Percentiles rank a stretch among this genome's conserved stretches.
Evolutionary conservation across 768 basidiomycete species (phyloP).

Genomic region (Russula vinacea): DNA sequence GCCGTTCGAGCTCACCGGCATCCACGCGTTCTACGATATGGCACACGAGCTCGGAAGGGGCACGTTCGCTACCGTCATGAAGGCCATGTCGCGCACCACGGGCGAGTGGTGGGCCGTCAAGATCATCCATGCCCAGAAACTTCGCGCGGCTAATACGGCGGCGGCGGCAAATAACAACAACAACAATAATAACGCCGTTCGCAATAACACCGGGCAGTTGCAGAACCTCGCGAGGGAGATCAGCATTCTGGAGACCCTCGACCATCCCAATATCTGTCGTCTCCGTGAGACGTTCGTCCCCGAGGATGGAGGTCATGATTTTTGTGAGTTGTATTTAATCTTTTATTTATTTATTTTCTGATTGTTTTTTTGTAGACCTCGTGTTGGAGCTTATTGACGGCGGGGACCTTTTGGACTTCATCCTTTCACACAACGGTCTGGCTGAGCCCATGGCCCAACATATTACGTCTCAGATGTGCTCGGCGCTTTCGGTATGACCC

Average conservation of each 20-base stretch:
- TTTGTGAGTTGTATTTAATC: slow-evolving; percentile 41
- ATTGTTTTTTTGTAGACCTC: slow-evolving; percentile 48
- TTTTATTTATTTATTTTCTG: neutral
- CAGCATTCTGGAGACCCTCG: slow-evolving; percentile 67
- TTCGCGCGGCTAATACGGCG: slow-evolving; percentile 32
- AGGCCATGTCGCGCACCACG: slow-evolving; percentile 67
- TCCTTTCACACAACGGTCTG: slow-evolving; percentile 55
- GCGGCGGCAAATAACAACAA: slow-evolving; percentile 21
- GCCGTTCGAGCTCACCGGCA: slow-evolving; percentile 47
- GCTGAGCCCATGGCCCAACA: slow-evolving; percentile 58
- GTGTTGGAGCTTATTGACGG: slow-evolving; percentile 85
- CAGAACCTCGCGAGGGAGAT: slow-evolving; percentile 66
- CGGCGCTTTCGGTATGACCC: slow-evolving; percentile 60
- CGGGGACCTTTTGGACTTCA: slow-evolving; percentile 83
- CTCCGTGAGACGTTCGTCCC: slow-evolving; percentile 75
- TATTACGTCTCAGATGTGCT: slow-evolving; percentile 80
- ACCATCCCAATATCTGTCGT: slow-evolving; percentile 80
- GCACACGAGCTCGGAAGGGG: slow-evolving; percentile 79
- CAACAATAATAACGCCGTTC: slow-evolving; percentile 2
- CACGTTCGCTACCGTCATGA: slow-evolving; percentile 87
- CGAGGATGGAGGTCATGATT: slow-evolving; percentile 48
- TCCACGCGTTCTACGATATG: slow-evolving; percentile 66
- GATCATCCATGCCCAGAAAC: slow-evolving; percentile 62
- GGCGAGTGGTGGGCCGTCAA: slow-evolving; percentile 85
- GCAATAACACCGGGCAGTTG: slow-evolving; percentile 20